These are phyloP conservation scores for Plasmodium cynomolgi DNA, from an alignment of 169 alveolate genomes.

Conservation along the genomic window DNA sequence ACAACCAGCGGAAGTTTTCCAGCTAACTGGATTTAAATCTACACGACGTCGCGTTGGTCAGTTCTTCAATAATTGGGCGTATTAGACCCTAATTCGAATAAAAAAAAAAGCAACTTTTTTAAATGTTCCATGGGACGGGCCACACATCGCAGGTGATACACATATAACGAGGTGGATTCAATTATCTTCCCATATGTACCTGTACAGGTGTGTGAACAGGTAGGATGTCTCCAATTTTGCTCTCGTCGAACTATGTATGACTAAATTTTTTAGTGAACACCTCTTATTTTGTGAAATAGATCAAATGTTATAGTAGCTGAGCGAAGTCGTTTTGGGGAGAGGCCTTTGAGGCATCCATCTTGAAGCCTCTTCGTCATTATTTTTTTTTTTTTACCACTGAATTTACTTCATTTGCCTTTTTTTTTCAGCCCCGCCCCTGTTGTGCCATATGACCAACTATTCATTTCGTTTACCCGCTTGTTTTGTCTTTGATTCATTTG, in stretches of 20 bases:
- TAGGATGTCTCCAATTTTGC: background rate
- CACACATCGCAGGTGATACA: background rate
- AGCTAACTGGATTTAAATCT: background rate
- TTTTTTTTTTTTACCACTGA: background rate
- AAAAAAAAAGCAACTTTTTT: background rate
- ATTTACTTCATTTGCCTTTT: background rate
- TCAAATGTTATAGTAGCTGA: background rate
- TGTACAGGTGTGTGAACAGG: background rate
- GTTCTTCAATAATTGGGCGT: background rate
- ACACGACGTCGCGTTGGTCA: background rate
- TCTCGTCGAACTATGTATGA: background rate
- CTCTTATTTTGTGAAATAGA: background rate
- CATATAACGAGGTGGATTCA: background rate
- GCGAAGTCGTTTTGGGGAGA: background rate
- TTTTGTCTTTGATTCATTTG: background rate
- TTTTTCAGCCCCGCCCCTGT: background rate
- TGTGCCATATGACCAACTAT: background rate
- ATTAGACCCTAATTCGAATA: background rate
- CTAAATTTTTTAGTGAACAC: slow-evolving; percentile 2
- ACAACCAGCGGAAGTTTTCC: background rate
- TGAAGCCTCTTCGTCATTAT: background rate
- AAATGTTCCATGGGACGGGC: background rate
- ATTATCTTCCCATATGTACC: background rate
- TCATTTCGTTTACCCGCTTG: background rate
- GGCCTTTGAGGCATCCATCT: background rate